Conservation (phyloP, 345 rosid species). For the Acer negundo region DNA sequence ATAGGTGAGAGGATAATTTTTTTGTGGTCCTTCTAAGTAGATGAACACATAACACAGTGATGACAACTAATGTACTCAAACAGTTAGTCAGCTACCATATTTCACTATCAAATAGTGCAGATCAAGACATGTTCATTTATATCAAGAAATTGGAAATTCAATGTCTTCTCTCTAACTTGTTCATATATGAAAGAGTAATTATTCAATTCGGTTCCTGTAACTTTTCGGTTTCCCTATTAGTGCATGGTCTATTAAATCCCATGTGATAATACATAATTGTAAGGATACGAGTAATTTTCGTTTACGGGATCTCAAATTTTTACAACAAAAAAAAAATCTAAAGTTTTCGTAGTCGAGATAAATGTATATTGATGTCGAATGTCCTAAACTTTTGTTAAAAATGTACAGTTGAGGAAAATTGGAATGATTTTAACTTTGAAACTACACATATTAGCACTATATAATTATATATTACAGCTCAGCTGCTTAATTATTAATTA, state of each 20-base stretch:
- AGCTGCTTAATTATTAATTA: background rate
- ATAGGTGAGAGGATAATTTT: background rate
- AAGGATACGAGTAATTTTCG: too few relatives aligned
- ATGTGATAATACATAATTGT: background rate
- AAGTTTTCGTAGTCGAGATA: too few relatives aligned
- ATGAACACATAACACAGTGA: background rate
- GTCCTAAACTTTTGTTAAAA: too few relatives aligned
- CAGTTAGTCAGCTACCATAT: background rate
- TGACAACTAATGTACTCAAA: background rate
- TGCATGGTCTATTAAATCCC: background rate
- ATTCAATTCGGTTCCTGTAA: too few relatives aligned
- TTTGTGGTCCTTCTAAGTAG: slow-evolving; percentile 2
- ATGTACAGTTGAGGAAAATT: too few relatives aligned
- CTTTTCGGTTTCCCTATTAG: too few relatives aligned
- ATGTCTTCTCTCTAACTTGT: background rate
- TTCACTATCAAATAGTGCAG: background rate
- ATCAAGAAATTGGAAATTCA: background rate
- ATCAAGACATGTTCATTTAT: background rate
- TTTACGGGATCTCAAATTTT: too few relatives aligned
- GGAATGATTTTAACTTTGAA: background rate
- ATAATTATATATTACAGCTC: background rate
- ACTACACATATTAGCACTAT: background rate
- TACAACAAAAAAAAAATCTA: too few relatives aligned
- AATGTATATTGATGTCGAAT: too few relatives aligned
- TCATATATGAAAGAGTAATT: too few relatives aligned